A percentile compares a stretch with the other conserved stretches of the same genome.
These are phyloP conservation scores for Xylariaceae sp. DNA, from an alignment of 2,329 filamentous ascomycete genomes.

Conservation along the genomic window DNA sequence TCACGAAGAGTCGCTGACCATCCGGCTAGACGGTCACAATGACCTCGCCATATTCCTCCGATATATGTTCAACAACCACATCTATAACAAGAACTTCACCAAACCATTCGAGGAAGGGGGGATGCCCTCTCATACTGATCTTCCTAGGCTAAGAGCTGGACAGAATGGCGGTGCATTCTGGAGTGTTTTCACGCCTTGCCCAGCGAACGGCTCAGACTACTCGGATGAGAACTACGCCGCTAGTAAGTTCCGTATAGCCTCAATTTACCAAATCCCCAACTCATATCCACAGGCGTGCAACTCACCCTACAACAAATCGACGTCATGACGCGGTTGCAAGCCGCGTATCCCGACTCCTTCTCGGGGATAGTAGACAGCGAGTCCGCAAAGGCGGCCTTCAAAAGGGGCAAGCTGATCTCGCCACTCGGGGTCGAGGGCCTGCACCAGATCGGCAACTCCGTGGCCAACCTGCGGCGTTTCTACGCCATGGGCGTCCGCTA, in stretches of 20 bases:
- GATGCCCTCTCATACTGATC: slow-evolving; percentile 74
- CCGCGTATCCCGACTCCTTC: slow-evolving; percentile 59
- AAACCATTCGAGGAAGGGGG: slow-evolving; percentile 74
- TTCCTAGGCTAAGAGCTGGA: slow-evolving; percentile 75
- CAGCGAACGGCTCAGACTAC: slow-evolving; percentile 73
- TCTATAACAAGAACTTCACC: slow-evolving; percentile 77
- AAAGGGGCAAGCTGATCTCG: slow-evolving; percentile 70
- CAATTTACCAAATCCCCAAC: neutral
- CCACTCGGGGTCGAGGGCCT: slow-evolving; percentile 85
- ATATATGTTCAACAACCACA: slow-evolving; percentile 71
- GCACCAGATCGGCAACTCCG: slow-evolving; percentile 90
- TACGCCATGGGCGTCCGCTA: slow-evolving; percentile 83
- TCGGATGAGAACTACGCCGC: slow-evolving; percentile 73
- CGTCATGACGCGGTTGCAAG: slow-evolving; percentile 63
- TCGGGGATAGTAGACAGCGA: slow-evolving; percentile 66
- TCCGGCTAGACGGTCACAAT: slow-evolving; percentile 78
- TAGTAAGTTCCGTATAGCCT: slow-evolving; percentile 53
- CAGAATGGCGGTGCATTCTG: slow-evolving; percentile 87
- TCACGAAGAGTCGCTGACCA: slow-evolving; percentile 22
- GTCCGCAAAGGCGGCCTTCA: slow-evolving; percentile 67
- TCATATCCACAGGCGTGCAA: slow-evolving; percentile 65
- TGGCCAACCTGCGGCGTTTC: slow-evolving; percentile 76
- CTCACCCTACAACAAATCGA: slow-evolving; percentile 69
- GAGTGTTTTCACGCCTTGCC: slow-evolving; percentile 84
- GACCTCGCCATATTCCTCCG: slow-evolving; percentile 82